A percentile compares a stretch with the other conserved stretches of the same genome.
Evolutionary conservation across 192 early-diverging fungal species (phyloP).

Genomic region (Lunasporangiospora selenospora): DNA sequence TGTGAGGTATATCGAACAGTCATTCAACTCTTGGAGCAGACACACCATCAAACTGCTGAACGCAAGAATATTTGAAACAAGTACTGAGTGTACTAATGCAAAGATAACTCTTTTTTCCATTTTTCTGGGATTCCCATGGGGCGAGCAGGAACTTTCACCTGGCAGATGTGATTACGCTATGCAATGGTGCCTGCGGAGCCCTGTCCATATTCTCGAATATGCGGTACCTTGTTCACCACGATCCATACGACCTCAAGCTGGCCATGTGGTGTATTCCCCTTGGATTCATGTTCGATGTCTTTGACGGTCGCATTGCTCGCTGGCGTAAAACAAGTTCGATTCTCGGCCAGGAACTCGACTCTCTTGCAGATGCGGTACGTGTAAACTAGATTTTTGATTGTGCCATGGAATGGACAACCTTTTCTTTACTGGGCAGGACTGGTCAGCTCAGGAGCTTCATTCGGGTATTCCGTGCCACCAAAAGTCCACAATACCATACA

Average conservation of each 20-base stretch:
- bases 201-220: constrained; percentile 75
- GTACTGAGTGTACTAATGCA: no score
- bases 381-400: no score
- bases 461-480: no score
- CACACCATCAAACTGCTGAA: no score
- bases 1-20: constrained; percentile 31
- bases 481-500: no score
- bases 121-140: background rate
- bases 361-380: constrained; percentile 83
- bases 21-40: no score
- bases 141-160: constrained; percentile 76
- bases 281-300: constrained; percentile 75
- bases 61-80: no score
- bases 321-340: constrained; percentile 77
- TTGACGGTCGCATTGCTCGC: constrained; percentile 83
- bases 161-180: constrained; percentile 88
- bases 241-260: constrained; percentile 63
- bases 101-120: constrained; percentile 1
- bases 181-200: constrained; percentile 83
- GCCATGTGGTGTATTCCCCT: constrained; percentile 73
- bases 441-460: no score
- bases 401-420: no score
- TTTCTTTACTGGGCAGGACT: no score
- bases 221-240: constrained; percentile 72
- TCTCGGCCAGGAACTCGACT: constrained; percentile 91